Percentiles rank a stretch among this genome's conserved stretches.
These are phyloP conservation scores for Bipolaris gigantea DNA, from an alignment of 2,329 filamentous ascomycete species.

Conservation along the genomic window DNA sequence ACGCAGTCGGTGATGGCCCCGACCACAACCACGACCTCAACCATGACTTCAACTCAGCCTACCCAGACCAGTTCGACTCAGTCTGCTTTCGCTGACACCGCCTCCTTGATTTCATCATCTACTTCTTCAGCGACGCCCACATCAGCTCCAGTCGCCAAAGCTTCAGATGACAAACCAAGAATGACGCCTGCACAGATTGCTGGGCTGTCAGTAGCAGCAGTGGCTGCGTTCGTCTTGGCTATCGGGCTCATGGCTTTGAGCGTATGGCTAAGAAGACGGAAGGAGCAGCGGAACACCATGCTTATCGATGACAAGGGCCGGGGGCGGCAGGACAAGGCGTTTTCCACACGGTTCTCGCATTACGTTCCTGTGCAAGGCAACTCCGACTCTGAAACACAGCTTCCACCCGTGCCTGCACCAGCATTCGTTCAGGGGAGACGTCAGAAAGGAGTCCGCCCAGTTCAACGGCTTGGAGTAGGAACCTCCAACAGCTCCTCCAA, in stretches of 20 bases:
- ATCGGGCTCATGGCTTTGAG: conserved; percentile 44
- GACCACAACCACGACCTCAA: conserved; percentile 6
- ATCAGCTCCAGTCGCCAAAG: conserved; percentile 15
- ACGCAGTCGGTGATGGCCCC: conserved; percentile 15
- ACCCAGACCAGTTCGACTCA: conserved; percentile 19
- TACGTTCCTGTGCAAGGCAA: conserved; percentile 17
- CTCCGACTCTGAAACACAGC: conserved; percentile 14
- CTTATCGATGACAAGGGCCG: conserved; percentile 27
- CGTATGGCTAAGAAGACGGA: conserved; percentile 40
- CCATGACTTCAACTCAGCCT: conserved; percentile 15
- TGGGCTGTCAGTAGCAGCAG: conserved; percentile 43
- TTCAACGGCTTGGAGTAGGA: conserved; percentile 27
- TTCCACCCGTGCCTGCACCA: conserved; percentile 18
- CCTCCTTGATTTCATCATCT: conserved; percentile 26
- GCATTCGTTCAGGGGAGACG: conserved; percentile 11
- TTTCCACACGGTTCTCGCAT: conserved; percentile 28
- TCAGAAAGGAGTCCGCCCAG: conserved; percentile 6
- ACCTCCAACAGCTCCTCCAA: conserved; percentile 25
- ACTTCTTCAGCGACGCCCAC: conserved; percentile 24
- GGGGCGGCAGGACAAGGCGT: conserved; percentile 14
- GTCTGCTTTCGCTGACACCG: conserved; percentile 32
- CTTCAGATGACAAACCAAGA: conserved; percentile 21
- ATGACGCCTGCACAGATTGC: conserved; percentile 46
- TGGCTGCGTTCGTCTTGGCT: conserved; percentile 43
- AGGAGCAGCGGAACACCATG: conserved; percentile 30